Conservation (phyloP, 345 rosid species). For the Citrus medica region DNA sequence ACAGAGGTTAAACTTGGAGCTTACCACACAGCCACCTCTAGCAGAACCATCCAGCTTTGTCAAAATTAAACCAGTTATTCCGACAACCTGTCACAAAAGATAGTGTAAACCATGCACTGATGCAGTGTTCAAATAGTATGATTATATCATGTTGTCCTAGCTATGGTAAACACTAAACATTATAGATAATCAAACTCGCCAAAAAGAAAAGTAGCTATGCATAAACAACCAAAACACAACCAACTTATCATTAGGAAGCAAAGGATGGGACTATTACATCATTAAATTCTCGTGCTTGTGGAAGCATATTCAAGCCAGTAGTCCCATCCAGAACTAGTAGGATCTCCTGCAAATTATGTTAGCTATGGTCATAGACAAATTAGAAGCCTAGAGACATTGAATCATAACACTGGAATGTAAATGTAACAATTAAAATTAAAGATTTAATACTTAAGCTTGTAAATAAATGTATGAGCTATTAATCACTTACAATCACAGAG, state of each 20-base stretch:
- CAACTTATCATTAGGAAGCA: background rate
- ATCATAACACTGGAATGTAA: background rate
- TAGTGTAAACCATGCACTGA: background rate
- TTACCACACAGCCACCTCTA: slow-evolving; percentile 97
- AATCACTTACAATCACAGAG: slow-evolving; percentile 4
- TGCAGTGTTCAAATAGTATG: background rate
- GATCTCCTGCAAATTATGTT: slow-evolving; percentile 61
- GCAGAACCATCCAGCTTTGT: slow-evolving; percentile 97
- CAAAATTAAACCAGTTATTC: slow-evolving; percentile 87
- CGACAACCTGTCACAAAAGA: slow-evolving; percentile 56
- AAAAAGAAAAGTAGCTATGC: background rate
- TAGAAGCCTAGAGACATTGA: background rate
- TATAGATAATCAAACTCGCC: background rate
- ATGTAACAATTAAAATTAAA: background rate
- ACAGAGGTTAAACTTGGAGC: background rate
- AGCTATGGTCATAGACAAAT: background rate
- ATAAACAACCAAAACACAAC: background rate
- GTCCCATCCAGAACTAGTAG: slow-evolving; percentile 94
- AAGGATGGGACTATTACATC: slow-evolving; percentile 49
- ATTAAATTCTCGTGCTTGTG: slow-evolving; percentile 98
- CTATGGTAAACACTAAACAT: background rate
- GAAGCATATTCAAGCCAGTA: slow-evolving; percentile 97
- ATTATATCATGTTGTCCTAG: background rate
- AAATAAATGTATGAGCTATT: background rate
- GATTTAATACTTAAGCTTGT: background rate